Conservation (phyloP, 1,139 yeast genomes). For the Scheffersomyces stambukii region DNA sequence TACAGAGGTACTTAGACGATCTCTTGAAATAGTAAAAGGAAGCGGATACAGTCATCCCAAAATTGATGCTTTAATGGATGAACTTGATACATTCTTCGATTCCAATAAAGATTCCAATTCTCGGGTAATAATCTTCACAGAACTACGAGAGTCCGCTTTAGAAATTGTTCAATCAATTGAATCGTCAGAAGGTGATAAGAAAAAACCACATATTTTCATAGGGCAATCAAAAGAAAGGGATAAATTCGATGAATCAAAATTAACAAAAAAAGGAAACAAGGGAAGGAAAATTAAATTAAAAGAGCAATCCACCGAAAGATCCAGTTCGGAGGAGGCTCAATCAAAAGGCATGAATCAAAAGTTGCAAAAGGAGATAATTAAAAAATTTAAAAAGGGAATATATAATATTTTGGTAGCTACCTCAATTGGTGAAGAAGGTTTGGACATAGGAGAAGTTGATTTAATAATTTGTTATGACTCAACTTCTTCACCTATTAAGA, state of each 20-base stretch:
- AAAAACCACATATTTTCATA: conserved; percentile 82
- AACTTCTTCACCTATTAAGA: conserved; percentile 89
- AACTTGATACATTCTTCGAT: conserved; percentile 53
- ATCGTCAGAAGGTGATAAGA: conserved; percentile 18
- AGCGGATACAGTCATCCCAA: conserved; percentile 71
- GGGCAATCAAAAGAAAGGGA: conserved; percentile 72
- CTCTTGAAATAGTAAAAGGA: conserved; percentile 40
- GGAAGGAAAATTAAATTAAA: conserved; percentile 16
- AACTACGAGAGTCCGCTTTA: conserved; percentile 81
- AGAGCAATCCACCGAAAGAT: conserved; percentile 10
- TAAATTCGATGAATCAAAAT: conserved; percentile 48
- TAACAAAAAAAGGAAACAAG: conserved; percentile 9
- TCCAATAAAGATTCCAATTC: conserved; percentile 39
- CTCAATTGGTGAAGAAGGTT: conserved; percentile 97
- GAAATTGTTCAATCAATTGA: conserved; percentile 76
- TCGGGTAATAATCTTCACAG: conserved; percentile 82
- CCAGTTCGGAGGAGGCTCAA: conserved; percentile 54
- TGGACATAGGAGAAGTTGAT: conserved; percentile 97
- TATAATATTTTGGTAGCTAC: conserved; percentile 88
- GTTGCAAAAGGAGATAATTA: conserved; percentile 67
- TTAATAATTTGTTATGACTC: conserved; percentile 89
- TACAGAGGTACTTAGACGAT: conserved; percentile 36
- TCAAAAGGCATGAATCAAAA: conserved; percentile 66
- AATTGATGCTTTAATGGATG: conserved; percentile 54
- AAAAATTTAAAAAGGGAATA: conserved; percentile 64